A percentile compares a stretch with the other conserved stretches of the same genome.
phyloP scores from a whole-genome alignment of 768 basidiomycete species.

The Cytidiella melzeri region DNA sequence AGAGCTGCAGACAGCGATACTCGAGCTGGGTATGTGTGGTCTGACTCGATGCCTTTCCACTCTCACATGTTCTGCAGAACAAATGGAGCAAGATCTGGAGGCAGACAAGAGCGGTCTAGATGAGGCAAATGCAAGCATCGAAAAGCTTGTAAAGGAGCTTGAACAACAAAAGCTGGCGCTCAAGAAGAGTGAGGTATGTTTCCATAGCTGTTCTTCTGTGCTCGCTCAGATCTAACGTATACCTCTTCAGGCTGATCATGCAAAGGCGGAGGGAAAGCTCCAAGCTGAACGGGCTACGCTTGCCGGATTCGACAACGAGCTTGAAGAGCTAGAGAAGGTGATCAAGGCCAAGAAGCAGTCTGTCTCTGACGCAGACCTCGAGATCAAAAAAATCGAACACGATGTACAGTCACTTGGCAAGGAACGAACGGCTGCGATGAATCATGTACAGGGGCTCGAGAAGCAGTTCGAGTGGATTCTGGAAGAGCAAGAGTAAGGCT shows the following conservation, averaged over 20 bases:
- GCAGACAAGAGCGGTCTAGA: conserved; percentile 37
- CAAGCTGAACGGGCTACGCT: conserved; percentile 85
- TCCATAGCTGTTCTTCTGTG: conserved; percentile 7
- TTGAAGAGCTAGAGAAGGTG: conserved; percentile 74
- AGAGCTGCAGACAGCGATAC: conserved; percentile 77
- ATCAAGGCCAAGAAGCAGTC: conserved; percentile 79
- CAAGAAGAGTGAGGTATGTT: conserved; percentile 6
- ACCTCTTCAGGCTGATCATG: conserved; percentile 54
- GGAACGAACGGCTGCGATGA: conserved; percentile 53
- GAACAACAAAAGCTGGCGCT: conserved; percentile 34
- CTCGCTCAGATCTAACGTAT: no score
- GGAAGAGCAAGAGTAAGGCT: conserved; percentile 83
- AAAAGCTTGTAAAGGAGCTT: conserved; percentile 57
- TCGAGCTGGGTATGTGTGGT: conserved; percentile 72
- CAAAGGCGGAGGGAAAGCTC: conserved; percentile 64
- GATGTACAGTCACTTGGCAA: conserved; percentile 56
- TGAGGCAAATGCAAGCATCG: conserved; percentile 41
- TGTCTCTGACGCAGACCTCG: conserved; percentile 60
- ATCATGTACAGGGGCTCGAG: conserved; percentile 60
- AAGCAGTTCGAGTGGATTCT: conserved; percentile 82
- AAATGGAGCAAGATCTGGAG: conserved; percentile 71
- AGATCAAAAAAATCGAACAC: conserved; percentile 62
- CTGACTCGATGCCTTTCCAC: neutral
- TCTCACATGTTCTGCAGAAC: conserved; percentile 41
- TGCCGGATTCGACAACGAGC: conserved; percentile 81